These are phyloP conservation scores for Dunaliella primolecta DNA, from an alignment of 139 green algal genomes.

Conservation along the genomic window DNA sequence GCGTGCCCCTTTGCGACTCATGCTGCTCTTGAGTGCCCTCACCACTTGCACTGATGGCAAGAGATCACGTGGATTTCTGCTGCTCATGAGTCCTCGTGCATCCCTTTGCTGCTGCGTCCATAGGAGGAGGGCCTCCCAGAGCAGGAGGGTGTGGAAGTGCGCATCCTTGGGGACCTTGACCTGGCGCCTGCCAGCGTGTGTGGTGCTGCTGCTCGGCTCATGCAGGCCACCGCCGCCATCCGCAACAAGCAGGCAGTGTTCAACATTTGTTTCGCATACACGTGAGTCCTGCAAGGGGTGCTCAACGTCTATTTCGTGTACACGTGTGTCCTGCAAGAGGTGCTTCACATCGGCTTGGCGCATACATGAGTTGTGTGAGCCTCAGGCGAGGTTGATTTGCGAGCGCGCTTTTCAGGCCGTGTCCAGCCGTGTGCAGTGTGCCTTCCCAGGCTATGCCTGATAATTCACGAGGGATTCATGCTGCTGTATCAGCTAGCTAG, in stretches of 20 bases:
- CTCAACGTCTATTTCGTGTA: not conserved
- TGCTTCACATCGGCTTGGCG: slow-evolving; percentile 12
- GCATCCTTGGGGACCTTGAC: slow-evolving; percentile 75
- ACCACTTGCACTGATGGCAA: not conserved
- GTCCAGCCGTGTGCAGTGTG: not conserved
- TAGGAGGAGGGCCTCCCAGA: slow-evolving; percentile 63
- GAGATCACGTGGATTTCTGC: not conserved
- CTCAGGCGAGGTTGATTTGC: slow-evolving; percentile 6
- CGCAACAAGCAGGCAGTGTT: slow-evolving; percentile 44
- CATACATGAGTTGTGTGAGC: too few relatives aligned
- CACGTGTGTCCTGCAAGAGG: slow-evolving; percentile 5
- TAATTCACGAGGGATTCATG: too few relatives aligned
- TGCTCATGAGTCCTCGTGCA: not conserved
- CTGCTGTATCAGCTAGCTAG: too few relatives aligned
- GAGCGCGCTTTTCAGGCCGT: slow-evolving; percentile 12
- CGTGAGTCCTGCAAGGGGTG: slow-evolving; percentile 42
- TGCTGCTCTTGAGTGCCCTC: too few relatives aligned
- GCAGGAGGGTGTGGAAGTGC: slow-evolving; percentile 64
- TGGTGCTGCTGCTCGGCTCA: slow-evolving; percentile 62
- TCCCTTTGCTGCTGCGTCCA: not conserved
- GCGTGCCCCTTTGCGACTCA: too few relatives aligned
- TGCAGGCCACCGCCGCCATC: slow-evolving; percentile 53
- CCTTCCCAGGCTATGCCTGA: too few relatives aligned
- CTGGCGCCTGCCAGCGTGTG: slow-evolving; percentile 65
- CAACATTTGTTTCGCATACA: slow-evolving; percentile 95